Conservation (phyloP, 2,329 filamentous ascomycete species). For the Phaeosphaeriaceae sp. region DNA sequence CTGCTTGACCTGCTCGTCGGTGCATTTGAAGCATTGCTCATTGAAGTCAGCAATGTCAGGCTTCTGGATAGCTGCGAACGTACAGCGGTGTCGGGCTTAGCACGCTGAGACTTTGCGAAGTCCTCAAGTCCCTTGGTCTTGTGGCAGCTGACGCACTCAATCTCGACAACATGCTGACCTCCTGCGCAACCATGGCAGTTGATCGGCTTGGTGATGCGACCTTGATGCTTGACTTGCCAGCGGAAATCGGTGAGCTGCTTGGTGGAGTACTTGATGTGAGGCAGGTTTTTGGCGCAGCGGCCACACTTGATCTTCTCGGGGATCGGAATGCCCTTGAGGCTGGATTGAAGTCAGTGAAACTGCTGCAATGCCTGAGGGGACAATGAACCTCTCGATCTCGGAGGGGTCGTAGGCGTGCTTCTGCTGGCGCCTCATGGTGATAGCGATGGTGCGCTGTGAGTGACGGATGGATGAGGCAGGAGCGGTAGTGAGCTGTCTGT, state of each 20-base stretch:
- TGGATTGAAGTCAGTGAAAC: slow-evolving; percentile 2
- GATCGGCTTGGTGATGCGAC: slow-evolving; percentile 31
- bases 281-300: slow-evolving; percentile 54
- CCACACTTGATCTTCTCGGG: slow-evolving; percentile 53
- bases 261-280: slow-evolving; percentile 53
- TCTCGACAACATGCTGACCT: slow-evolving; percentile 50
- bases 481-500: neutral
- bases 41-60: slow-evolving; percentile 51
- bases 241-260: slow-evolving; percentile 53
- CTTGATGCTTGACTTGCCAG: slow-evolving; percentile 18
- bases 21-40: slow-evolving; percentile 43
- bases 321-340: slow-evolving; percentile 28
- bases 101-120: slow-evolving; percentile 60
- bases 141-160: slow-evolving; percentile 59
- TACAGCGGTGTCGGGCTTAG: slow-evolving; percentile 56
- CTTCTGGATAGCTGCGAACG: neutral
- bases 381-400: slow-evolving; percentile 19
- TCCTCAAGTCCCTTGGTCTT: slow-evolving; percentile 56
- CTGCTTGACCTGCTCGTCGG: slow-evolving; percentile 30
- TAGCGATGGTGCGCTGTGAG: neutral
- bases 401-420: slow-evolving; percentile 15
- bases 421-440: slow-evolving; percentile 7
- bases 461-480: neutral
- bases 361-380: neutral
- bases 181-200: slow-evolving; percentile 57